Evolutionary conservation across 345 rosid species (phyloP).

Genomic region (Toxicodendron radicans): DNA sequence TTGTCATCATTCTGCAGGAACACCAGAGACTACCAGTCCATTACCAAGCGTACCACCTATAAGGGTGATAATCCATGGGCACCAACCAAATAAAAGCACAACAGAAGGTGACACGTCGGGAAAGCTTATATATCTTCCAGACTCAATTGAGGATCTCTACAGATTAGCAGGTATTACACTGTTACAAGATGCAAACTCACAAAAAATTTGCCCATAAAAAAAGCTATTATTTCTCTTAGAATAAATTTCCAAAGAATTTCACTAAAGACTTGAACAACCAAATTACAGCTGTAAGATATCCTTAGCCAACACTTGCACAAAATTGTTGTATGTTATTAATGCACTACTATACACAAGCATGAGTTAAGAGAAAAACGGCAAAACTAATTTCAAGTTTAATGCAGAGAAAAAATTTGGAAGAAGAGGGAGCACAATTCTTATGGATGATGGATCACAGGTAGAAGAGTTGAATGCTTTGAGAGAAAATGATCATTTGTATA

Average conservation of each 20-base stretch:
- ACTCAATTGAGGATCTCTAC: slow-evolving; percentile 64
- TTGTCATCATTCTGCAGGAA: slow-evolving; percentile 38
- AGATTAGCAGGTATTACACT: slow-evolving; percentile 62
- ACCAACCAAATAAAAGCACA: slow-evolving; percentile 52
- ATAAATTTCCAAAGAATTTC: background rate
- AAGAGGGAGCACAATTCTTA: slow-evolving; percentile 62
- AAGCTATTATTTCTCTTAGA: slow-evolving; percentile 1
- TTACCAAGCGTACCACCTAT: slow-evolving; percentile 30
- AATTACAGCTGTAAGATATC: background rate
- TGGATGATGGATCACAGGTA: slow-evolving; percentile 78
- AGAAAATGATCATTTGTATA: slow-evolving; percentile 77
- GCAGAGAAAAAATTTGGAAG: slow-evolving; percentile 78
- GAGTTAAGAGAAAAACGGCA: background rate
- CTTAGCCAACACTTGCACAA: background rate
- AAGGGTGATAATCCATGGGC: slow-evolving; percentile 76
- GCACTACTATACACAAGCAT: background rate
- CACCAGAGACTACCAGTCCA: slow-evolving; percentile 25
- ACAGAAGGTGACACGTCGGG: slow-evolving; percentile 39
- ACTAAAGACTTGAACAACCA: background rate
- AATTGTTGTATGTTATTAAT: background rate
- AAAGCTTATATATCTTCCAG: slow-evolving; percentile 72
- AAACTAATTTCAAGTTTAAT: slow-evolving; percentile 12
- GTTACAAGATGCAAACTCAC: slow-evolving; percentile 1
- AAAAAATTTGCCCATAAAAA: background rate
- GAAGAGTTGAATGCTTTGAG: slow-evolving; percentile 74